Base-by-base conservation (phyloP, 176 grass and related monocot genomes). In the Dendrocalamus sinicus region DNA sequence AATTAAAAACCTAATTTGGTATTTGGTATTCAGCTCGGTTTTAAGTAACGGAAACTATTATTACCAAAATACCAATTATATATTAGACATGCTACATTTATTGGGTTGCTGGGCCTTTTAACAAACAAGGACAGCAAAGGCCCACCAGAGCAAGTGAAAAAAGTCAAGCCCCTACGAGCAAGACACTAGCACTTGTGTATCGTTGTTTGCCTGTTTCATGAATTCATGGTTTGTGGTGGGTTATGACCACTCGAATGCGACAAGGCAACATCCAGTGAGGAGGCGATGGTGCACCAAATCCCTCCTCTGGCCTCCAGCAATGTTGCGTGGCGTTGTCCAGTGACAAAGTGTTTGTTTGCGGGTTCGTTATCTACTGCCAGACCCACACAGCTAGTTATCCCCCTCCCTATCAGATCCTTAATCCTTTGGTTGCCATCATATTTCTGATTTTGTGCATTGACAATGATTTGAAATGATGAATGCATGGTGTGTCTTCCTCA, bases 61-160 rank as follows among this genome's bases (percentile, higher is more conserved):
- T 79, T 44, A 48, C 77, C 9, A 47, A 71, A 82, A 41, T 32
- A 32, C 39, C 59, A 59, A 58, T 43, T 41, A 60, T 58, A 32
- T 32, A 70, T 72, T 58, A 72, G 7, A 17, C 28, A 82, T 72
- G 37, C 23, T 13, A 20, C 10, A 73, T 83, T 62, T 62, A 73
- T 11, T 14, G 8, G 44, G 40, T 9, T 72, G 55, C 40, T 58
- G 40, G 40, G 3, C 16, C 9, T 59, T 30, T 55, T 41, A 72
- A 72, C 24, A 47, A 41, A 46, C 24, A 64, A 79, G 23, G 59
- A 51, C 59, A 26, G 23, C n/a, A 13, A 79, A 67, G 30, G 64
- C 28, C 17, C 4, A 12, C 62, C 11, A 35, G 20, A 19, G 50
- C 46, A 52, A 30, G 62, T 67, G 44, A 80, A 51, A 79, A 67